Evolutionary conservation across 768 basidiomycete genomes (phyloP), one percentile per base, ranked within the genome.

Genomic region (Tephrocybe sp.): DNA sequence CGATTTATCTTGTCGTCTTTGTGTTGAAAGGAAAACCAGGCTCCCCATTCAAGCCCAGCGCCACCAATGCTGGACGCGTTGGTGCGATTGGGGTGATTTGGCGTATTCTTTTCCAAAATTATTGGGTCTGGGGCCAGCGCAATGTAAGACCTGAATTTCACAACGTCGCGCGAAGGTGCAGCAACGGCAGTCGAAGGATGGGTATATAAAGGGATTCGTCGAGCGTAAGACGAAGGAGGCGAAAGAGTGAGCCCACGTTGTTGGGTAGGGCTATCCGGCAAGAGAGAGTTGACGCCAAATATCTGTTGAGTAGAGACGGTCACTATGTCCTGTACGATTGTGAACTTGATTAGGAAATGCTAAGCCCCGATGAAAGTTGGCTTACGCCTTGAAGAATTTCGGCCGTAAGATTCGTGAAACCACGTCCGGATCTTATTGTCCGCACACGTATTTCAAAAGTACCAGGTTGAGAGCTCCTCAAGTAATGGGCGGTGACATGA

Each of bases 401-500:
- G n/a, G 82, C 85, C 8, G 66, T 59, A 18, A 88, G 43, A 49
- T 84, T 84, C 15, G 80, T 78, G 52, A 84, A 82, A 0, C 69
- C 72, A 44, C 71, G 74, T 5, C 84, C 82, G 8, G 60, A 63
- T 57, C 78, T 83, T 13, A 83, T 28, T 2, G 60, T 64, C 4
- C 68, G 72, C 1, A 87, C 69, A 42, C 65, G 74, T 9, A 86
- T 72, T 41, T 76, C 71, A 52, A 78, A 80, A 1, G 67, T 51
- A 4, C 63, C 67, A 4, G 68, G 49, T 9, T 64, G 64, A 1
- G 80, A 73, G 3, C 78, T 66, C 19, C 71, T 70, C 31, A 85
- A 66, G 56, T 75, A 88, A 57, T 86, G 79, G 4, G 80, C 79
- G 13, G 78, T 82, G 42, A 84, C 63, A 60, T 86, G 79, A 36